Base-by-base conservation (phyloP, 2,329 filamentous ascomycete species). In the Dendryphion nanum region DNA sequence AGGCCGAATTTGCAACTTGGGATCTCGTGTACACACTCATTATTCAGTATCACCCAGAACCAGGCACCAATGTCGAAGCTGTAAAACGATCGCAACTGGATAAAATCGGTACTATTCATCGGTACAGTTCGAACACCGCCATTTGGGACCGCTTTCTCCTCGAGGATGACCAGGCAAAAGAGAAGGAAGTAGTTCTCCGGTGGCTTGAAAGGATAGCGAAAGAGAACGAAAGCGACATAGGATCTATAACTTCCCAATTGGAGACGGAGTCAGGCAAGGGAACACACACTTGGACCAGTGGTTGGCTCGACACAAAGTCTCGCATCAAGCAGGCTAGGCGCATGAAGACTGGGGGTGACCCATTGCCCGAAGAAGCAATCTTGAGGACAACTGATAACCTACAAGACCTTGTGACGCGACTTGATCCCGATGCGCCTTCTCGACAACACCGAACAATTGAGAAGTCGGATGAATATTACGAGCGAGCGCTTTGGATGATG, bases 271-370 rank as follows among this genome's bases (percentile, higher is more conserved):
- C 87, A 10, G 86, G 91, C 42, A 76, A 87, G 53, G 60, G 57
- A 26, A 57, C 54, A 15, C 51, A 59, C n/a, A 81, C 90, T 7
- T 87, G 93, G 70, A 82, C 86, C 18, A 83, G 89, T 61, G 91
- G 91, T 28, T 96, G 90, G 87, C 79, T 96, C 46, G 89, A 95
- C 62, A 96, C 93, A 0, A 86, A 89, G 47, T 82, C 87, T 41
- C 83, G 84, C 33, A 89, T 98, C 66, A 98, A 98, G 71, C 79
- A 86, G 40, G 82, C 88, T 61, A 98, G 97, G 71, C 82, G 85
- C 41, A 70, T 93, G 48, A 79, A 86, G 42, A 52, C 51, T 18
- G 32, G 40, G 29, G 60, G 59, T n/a, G 41, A 48, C 18, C 59
- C 58, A 10, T 32, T 64, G 30, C 48, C 41, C 18, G 52, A 41